Base-by-base conservation (phyloP, 179 eudicot genomes). In the Camellia oleifera region DNA sequence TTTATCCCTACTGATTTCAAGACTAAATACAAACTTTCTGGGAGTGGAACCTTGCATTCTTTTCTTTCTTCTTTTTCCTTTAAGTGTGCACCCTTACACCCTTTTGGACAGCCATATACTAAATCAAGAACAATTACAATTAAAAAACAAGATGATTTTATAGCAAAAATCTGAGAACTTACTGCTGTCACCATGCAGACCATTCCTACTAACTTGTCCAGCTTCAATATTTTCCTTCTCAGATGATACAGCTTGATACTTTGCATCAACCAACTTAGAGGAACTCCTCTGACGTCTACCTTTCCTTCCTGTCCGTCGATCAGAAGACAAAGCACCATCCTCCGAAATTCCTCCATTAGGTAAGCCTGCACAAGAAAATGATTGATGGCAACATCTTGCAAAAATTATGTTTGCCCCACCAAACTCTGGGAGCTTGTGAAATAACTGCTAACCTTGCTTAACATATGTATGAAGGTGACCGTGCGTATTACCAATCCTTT, bases 271-370 rank as follows among this genome's bases (percentile, higher is more conserved):
- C 10, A 83, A 72, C 82, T 91, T 94, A 64, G 84, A 62, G 7
- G 91, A 79, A 86, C 82, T 90, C 78, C 82, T 90, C 66, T 82
- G 84, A 53, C 97, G 89, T 80, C 85, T 90, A 79, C 94, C 85
- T 87, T 85, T 92, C 85, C 93, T 88, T 79, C 87, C 92, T 69
- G 83, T 67, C 77, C 85, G 89, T 13, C 84, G 91, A 14, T 90
- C 92, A 17, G 83, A 82, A 80, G 82, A 80, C 63, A 82, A 79
- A 81, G 65, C 82, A 80, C 81, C 89, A 86, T 84, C 84, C 72
- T 86, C 84, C 52, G 81, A 32, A 80, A 82, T 78, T 44, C 73
- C 89, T 76, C 80, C 87, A 74, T 88, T 78, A 53, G 84, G 63
- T 65, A 83, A 83, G 71, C 89, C 97, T 94, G 81, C 77, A 85